A percentile compares a stretch with the other conserved stretches of the same genome.
Evolutionary conservation across 2,329 filamentous ascomycete genomes (phyloP).

Genomic region (Penicillium brasilianum): DNA sequence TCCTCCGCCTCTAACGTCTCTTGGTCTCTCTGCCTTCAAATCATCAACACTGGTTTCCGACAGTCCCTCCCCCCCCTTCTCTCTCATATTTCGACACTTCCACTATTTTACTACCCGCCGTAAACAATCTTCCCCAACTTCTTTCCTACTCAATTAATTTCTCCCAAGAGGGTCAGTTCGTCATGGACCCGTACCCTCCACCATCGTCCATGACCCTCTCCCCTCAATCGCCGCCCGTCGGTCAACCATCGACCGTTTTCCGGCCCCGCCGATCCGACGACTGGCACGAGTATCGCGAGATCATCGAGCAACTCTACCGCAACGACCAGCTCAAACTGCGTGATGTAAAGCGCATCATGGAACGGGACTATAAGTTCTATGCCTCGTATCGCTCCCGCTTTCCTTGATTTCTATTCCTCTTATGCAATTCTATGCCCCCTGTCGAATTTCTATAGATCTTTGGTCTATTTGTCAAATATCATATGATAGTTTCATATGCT

Average conservation of each 20-base stretch:
- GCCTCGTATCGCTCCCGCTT: slow-evolving; percentile 39
- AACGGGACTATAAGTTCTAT: slow-evolving; percentile 42
- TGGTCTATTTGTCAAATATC: slow-evolving; percentile 9
- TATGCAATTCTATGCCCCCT: neutral
- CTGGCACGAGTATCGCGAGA: slow-evolving; percentile 43
- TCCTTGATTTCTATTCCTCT: slow-evolving; percentile 8
- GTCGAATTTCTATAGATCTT: slow-evolving; percentile 4
- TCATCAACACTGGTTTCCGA: neutral
- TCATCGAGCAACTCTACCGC: slow-evolving; percentile 44
- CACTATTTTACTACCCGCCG: neutral
- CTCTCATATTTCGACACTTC: slow-evolving; percentile 2
- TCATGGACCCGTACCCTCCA: slow-evolving; percentile 26
- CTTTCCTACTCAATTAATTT: slow-evolving; percentile 1
- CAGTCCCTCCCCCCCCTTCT: too few relatives aligned
- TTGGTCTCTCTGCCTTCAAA: neutral
- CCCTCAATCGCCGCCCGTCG: slow-evolving; percentile 26
- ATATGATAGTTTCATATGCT: slow-evolving; percentile 4
- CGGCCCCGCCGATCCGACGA: slow-evolving; percentile 45
- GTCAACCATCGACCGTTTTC: slow-evolving; percentile 31
- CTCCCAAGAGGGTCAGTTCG: slow-evolving; percentile 6
- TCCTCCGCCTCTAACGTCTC: neutral
- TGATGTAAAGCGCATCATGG: slow-evolving; percentile 46
- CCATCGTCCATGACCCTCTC: slow-evolving; percentile 19
- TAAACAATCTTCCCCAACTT: slow-evolving; percentile 4
- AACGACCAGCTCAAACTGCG: slow-evolving; percentile 42